A percentile compares a stretch with the other conserved stretches of the same genome.
Conservation (phyloP, 2,329 filamentous ascomycete genomes). For the Aspergillus persii region DNA sequence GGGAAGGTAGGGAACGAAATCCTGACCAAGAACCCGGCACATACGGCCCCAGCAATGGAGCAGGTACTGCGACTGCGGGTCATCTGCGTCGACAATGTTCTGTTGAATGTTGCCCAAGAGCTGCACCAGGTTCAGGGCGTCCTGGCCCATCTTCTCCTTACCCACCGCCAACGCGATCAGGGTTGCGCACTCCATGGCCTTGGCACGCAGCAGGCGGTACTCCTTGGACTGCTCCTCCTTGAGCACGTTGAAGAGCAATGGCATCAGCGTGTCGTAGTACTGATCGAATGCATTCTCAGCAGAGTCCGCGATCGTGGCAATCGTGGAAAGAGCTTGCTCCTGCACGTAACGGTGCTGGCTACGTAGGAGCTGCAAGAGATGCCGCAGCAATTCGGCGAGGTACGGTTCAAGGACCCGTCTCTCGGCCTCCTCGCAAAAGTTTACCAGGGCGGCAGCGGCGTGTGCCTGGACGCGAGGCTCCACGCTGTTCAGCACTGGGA, state of each 20-base stretch:
- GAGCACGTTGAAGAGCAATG: slow-evolving; percentile 83
- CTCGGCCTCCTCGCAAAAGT: slow-evolving; percentile 98
- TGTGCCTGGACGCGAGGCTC: slow-evolving; percentile 96
- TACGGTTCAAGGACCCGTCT: slow-evolving; percentile 90
- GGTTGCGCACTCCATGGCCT: slow-evolving; percentile 98
- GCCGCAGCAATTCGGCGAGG: slow-evolving; percentile 79
- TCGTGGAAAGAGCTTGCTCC: slow-evolving; percentile 95
- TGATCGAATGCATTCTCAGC: slow-evolving; percentile 91
- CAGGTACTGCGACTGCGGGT: slow-evolving; percentile 93
- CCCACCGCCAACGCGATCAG: slow-evolving; percentile 91
- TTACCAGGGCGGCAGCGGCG: slow-evolving; percentile 94
- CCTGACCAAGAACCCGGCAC: slow-evolving; percentile 86
- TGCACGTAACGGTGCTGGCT: slow-evolving; percentile 95
- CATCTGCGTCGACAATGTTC: slow-evolving; percentile 83
- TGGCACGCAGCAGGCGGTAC: slow-evolving; percentile 83
- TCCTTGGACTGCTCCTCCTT: slow-evolving; percentile 91
- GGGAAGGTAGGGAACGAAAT: slow-evolving; percentile 89
- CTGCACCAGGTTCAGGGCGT: slow-evolving; percentile 84
- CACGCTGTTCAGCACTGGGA: slow-evolving; percentile 83
- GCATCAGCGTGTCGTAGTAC: slow-evolving; percentile 96
- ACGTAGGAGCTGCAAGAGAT: slow-evolving; percentile 82
- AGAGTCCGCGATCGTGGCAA: slow-evolving; percentile 97
- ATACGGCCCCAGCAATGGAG: slow-evolving; percentile 99
- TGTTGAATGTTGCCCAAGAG: slow-evolving; percentile 83
- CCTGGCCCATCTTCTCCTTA: slow-evolving; percentile 82